phyloP scores from a whole-genome alignment of 2,329 filamentous ascomycete species.

The Scedosporium aurantiacum region DNA sequence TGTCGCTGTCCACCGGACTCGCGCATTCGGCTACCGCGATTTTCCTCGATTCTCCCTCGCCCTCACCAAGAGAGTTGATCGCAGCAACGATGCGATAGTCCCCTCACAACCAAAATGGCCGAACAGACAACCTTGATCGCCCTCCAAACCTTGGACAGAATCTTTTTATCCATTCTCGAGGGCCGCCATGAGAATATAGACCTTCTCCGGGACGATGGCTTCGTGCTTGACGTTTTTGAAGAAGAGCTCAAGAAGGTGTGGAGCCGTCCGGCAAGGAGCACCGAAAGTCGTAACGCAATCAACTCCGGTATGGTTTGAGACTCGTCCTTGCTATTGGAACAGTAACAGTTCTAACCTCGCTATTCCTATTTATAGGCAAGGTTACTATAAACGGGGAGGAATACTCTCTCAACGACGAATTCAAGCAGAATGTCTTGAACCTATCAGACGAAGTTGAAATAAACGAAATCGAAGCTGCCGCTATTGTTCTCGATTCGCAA shows the following conservation, averaged over 20 bases:
- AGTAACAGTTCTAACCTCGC: not conserved
- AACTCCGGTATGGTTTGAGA: constrained; percentile 44
- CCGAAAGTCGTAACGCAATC: constrained; percentile 62
- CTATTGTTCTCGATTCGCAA: constrained; percentile 63
- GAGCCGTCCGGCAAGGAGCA: constrained; percentile 63
- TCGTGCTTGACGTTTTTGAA: constrained; percentile 61
- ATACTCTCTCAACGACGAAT: constrained; percentile 75
- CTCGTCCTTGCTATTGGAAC: not conserved
- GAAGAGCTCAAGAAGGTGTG: constrained; percentile 61
- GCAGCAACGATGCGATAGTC: constrained; percentile 31
- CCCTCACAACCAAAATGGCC: constrained; percentile 47
- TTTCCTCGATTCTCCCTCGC: not conserved
- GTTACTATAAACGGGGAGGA: constrained; percentile 61
- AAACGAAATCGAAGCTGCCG: constrained; percentile 77
- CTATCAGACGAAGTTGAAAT: constrained; percentile 82
- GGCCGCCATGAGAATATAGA: constrained; percentile 50
- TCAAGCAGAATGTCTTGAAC: constrained; percentile 70
- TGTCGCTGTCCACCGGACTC: not conserved
- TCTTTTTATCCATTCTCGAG: constrained; percentile 67
- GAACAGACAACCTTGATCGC: constrained; percentile 62
- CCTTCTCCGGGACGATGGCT: constrained; percentile 52
- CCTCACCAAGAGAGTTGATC: not conserved
- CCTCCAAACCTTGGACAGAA: constrained; percentile 75
- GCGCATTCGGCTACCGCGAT: not conserved
- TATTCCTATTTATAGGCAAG: constrained; percentile 46